phyloP scores from a whole-genome alignment of 1,139 yeast species.

The Taphrina communis region DNA sequence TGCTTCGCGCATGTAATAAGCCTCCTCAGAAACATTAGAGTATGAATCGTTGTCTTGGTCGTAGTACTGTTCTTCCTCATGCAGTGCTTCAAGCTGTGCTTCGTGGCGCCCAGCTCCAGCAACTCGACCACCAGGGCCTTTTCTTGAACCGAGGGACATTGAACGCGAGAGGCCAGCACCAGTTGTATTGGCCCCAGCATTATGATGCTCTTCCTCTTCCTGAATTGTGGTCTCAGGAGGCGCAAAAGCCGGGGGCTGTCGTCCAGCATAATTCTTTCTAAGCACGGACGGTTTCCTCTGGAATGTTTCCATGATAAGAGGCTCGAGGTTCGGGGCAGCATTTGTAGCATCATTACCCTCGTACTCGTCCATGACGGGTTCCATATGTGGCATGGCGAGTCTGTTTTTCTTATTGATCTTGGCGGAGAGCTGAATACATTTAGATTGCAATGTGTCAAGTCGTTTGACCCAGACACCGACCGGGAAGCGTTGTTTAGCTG shows the following conservation, averaged over 20 bases:
- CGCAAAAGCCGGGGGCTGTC: conserved; percentile 11
- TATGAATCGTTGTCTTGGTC: conserved; percentile 9
- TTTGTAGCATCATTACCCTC: neutral
- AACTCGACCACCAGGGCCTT: conserved; percentile 21
- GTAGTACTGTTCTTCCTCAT: conserved; percentile 15
- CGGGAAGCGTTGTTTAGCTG: conserved; percentile 42
- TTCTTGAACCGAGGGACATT: conserved; percentile 22
- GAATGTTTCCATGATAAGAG: conserved; percentile 24
- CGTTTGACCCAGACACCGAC: conserved; percentile 40
- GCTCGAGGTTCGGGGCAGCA: conserved; percentile 10
- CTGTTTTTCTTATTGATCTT: conserved; percentile 9
- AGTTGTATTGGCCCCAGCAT: neutral
- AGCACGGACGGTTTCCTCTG: conserved; percentile 24
- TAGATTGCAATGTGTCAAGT: conserved; percentile 30
- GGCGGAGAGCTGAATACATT: conserved; percentile 24
- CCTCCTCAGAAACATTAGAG: conserved; percentile 21
- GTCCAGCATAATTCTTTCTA: neutral
- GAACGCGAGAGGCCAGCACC: conserved; percentile 1
- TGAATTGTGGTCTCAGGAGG: neutral
- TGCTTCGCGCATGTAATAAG: conserved; percentile 14
- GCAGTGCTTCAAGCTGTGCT: conserved; percentile 8
- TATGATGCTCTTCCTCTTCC: neutral
- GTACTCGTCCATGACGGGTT: conserved; percentile 22
- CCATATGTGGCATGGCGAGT: conserved; percentile 25
- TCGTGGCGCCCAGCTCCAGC: neutral